Conservation (phyloP, 352 stramenopile genomes). For the Plasmopara muralis region DNA sequence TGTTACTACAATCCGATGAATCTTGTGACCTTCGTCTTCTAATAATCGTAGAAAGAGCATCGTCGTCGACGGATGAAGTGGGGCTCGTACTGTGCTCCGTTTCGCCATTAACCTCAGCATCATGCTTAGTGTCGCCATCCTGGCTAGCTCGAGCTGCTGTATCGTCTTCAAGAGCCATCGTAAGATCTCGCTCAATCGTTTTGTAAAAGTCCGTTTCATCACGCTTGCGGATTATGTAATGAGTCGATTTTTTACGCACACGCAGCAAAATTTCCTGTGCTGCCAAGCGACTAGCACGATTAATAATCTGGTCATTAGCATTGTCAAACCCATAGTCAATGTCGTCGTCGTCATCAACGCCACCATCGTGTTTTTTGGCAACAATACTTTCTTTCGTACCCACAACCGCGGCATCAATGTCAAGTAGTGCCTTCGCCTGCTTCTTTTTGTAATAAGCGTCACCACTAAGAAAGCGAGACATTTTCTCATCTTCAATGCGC, state of each 20-base stretch:
- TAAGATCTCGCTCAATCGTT: constrained; percentile 80
- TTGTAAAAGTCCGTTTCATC: constrained; percentile 77
- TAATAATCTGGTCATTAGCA: constrained; percentile 73
- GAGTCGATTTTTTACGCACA: constrained; percentile 65
- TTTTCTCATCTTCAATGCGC: constrained; percentile 69
- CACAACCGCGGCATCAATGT: constrained; percentile 8
- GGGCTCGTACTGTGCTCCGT: constrained; percentile 18
- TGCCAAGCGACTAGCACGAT: constrained; percentile 61
- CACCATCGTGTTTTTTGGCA: constrained; percentile 13
- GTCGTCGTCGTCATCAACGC: constrained; percentile 49
- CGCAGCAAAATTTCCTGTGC: constrained; percentile 60
- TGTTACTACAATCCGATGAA: constrained; percentile 18
- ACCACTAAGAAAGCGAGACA: constrained; percentile 62
- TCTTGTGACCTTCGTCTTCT: constrained; percentile 19
- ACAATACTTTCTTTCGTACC: constrained; percentile 14
- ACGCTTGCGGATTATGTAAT: constrained; percentile 73
- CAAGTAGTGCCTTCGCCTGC: constrained; percentile 35
- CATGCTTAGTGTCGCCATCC: constrained; percentile 10
- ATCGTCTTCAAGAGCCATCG: constrained; percentile 66
- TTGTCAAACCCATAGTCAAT: constrained; percentile 85
- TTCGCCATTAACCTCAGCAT: constrained; percentile 20
- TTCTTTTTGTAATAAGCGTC: constrained; percentile 66
- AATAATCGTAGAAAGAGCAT: constrained; percentile 10
- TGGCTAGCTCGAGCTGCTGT: constrained; percentile 9
- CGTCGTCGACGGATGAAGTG: constrained; percentile 18